phyloP scores from a whole-genome alignment of 495 filamentous ascomycete genomes.

The Aspergillus coremiiformis region DNA sequence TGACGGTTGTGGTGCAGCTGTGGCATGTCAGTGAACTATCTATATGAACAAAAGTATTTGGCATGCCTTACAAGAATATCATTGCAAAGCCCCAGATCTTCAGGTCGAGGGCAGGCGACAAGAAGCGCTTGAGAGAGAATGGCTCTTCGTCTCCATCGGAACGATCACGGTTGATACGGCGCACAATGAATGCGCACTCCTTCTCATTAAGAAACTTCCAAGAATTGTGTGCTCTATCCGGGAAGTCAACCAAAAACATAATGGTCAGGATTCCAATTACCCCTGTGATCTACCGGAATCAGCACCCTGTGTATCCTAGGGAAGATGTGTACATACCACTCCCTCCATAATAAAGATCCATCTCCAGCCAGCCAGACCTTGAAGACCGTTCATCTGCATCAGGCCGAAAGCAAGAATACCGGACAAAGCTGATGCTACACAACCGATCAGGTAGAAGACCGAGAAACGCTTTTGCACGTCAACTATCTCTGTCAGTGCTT shows the following conservation, averaged over 20 bases:
- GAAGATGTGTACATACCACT: slow-evolving; percentile 21
- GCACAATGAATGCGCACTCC: slow-evolving; percentile 50
- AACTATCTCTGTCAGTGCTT: not conserved
- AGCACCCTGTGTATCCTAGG: not conserved
- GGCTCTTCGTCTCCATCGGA: slow-evolving; percentile 44
- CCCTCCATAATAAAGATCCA: slow-evolving; percentile 62
- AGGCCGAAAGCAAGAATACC: slow-evolving; percentile 61
- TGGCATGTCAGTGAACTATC: not conserved
- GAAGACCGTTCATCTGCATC: slow-evolving; percentile 48
- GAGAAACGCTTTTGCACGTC: slow-evolving; percentile 49
- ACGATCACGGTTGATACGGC: slow-evolving; percentile 52
- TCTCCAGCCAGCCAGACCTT: slow-evolving; percentile 50
- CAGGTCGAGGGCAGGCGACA: slow-evolving; percentile 40
- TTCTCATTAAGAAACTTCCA: slow-evolving; percentile 45
- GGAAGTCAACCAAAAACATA: slow-evolving; percentile 53
- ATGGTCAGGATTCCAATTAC: slow-evolving; percentile 38
- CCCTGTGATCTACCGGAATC: slow-evolving; percentile 30
- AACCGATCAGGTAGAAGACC: slow-evolving; percentile 58
- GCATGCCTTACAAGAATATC: slow-evolving; percentile 42
- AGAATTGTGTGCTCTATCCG: slow-evolving; percentile 43
- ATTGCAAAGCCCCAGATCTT: slow-evolving; percentile 59
- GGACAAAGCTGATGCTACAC: slow-evolving; percentile 51
- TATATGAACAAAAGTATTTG: not conserved
- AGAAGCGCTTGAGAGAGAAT: slow-evolving; percentile 45
- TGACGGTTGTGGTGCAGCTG: slow-evolving; percentile 48